Evolutionary conservation across 306 rosid genomes (phyloP), one percentile per base, ranked within the genome.

Genomic region (Datisca glomerata): DNA sequence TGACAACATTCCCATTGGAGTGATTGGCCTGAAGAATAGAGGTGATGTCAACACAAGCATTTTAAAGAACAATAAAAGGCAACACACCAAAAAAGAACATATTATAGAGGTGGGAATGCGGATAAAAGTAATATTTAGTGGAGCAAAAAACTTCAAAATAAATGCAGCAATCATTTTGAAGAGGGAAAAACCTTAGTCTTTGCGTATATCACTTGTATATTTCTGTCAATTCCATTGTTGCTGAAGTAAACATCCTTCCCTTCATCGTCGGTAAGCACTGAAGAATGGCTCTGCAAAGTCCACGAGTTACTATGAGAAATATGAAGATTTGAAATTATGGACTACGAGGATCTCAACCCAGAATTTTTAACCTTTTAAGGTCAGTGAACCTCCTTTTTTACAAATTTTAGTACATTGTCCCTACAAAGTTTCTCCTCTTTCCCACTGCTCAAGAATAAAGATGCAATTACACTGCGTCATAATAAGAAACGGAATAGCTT

Each of bases 241-340:
- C 66, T 57, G 43, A 65, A 43, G 41, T 41, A 61, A 50, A 60
- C 65, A 56, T 65, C 73, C 76, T 52, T 69, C 48, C 84, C 94
- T 61, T 84, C 91, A 57, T 91, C 98, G 51, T 84, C 91, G 3
- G 91, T 84, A 48, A 84, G 67, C 60, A 84, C 79, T 10, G 91
- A 89, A 41, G 98, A 83, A 22, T 80, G 93, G 66, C 96, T 91
- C 96, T 89, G 79, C 55, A 71, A 69, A 43, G 31, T 33, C 32
- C 64, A 41, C 8, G 64, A 24, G 51, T 40, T 37, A 27, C 11
- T 16, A 37, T 15, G 6, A 3, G 36, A 31, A 31, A 31, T 8
- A 14, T 31, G n/a, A 14, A 8, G 36, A 31, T 8, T 31, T n/a
- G n/a, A 31, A 31, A 28, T 6, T 28, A 28, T 8, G 36, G n/a